A percentile compares a stretch with the other conserved stretches of the same genome.
These are phyloP conservation scores for Coniochaeta hoffmannii DNA, from an alignment of 2,329 filamentous ascomycete species.

Conservation along the genomic window DNA sequence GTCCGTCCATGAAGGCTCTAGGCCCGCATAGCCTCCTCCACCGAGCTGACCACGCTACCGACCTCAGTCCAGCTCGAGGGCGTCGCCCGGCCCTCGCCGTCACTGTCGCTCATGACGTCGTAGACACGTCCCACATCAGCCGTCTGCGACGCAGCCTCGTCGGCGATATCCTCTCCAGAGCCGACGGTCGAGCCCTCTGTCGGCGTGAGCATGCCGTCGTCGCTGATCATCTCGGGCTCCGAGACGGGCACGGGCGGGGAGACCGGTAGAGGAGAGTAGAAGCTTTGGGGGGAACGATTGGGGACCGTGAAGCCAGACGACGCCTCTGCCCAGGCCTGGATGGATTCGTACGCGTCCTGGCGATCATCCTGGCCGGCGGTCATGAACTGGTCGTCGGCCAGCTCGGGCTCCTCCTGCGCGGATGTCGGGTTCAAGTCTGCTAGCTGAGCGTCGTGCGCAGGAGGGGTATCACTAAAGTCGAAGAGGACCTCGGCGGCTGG, in stretches of 20 bases:
- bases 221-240: constrained; percentile 38
- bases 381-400: constrained; percentile 41
- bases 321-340: constrained; percentile 57
- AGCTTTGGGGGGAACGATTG: constrained; percentile 26
- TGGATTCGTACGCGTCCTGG: constrained; percentile 47
- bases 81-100: constrained; percentile 43
- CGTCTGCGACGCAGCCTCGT: constrained; percentile 30
- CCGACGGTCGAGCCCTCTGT: constrained; percentile 49
- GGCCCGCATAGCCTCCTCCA: background rate
- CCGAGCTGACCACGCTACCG: constrained; percentile 49
- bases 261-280: constrained; percentile 54
- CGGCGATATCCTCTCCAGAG: constrained; percentile 39
- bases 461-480: constrained; percentile 3
- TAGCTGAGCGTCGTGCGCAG: constrained; percentile 13
- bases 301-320: constrained; percentile 25
- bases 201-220: constrained; percentile 48
- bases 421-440: background rate
- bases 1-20: background rate
- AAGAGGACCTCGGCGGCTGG: constrained; percentile 2
- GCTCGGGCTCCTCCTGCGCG: constrained; percentile 4
- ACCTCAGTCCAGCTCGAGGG: constrained; percentile 60
- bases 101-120: constrained; percentile 53
- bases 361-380: constrained; percentile 41
- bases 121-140: constrained; percentile 32
- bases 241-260: constrained; percentile 42